Percentiles rank a stretch among this genome's conserved stretches.
Evolutionary conservation across 73 alveolate species (phyloP).

Genomic region (Tetrahymena elliotti): DNA sequence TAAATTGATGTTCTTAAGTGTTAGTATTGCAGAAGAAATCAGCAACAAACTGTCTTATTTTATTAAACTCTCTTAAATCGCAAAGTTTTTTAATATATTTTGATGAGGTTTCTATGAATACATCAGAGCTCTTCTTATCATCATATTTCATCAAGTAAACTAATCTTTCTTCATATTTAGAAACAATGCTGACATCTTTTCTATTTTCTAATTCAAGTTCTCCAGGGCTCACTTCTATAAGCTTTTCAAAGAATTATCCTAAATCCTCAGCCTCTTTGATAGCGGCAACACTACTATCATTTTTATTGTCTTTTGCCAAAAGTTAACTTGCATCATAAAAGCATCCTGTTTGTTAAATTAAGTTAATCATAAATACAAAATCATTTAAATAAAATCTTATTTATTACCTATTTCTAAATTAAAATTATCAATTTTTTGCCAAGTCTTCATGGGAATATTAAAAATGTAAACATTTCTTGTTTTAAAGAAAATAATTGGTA

Average conservation of each 20-base stretch:
- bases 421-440: neutral
- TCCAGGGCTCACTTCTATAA: neutral
- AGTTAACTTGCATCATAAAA: neutral
- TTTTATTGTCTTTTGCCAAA: neutral
- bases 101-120: neutral
- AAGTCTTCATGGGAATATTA: neutral
- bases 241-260: neutral
- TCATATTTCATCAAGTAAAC: neutral
- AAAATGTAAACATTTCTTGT: neutral
- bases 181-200: neutral
- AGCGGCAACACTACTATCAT: neutral
- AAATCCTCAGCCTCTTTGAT: neutral
- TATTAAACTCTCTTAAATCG: neutral
- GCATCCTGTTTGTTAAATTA: neutral
- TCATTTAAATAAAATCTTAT: neutral
- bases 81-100: neutral
- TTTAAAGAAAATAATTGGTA: conserved; percentile 2
- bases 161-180: neutral
- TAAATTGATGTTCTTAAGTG: neutral
- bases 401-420: neutral
- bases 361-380: neutral
- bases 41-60: neutral
- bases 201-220: neutral
- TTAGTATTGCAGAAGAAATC: neutral
- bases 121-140: neutral